Percentiles rank a stretch among this genome's conserved stretches.
Evolutionary conservation across 495 filamentous ascomycete genomes (phyloP).

Genomic region (Aspergillus cristatus): DNA sequence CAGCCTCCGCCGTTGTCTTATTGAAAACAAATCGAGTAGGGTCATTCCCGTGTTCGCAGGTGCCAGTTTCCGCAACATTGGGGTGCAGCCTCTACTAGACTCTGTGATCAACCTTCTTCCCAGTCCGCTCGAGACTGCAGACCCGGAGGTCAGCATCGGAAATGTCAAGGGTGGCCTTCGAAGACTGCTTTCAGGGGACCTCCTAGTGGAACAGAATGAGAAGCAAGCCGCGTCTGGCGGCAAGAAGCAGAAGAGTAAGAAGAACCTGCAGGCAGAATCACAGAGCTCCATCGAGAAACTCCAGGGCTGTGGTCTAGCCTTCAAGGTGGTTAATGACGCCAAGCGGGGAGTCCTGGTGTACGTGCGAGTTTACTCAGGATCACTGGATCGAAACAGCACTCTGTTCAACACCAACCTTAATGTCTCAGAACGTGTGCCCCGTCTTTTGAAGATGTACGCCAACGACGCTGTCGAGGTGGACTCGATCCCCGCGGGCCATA

Average conservation of each 20-base stretch:
- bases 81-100: conserved; percentile 88
- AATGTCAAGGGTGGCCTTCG: conserved; percentile 39
- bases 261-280: conserved; percentile 30
- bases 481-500: conserved; percentile 74
- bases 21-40: conserved; percentile 35
- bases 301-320: conserved; percentile 75
- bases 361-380: conserved; percentile 83
- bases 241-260: conserved; percentile 28
- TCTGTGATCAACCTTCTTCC: conserved; percentile 80
- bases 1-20: conserved; percentile 64
- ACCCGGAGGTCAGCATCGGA: conserved; percentile 66
- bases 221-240: conserved; percentile 13
- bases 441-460: conserved; percentile 86
- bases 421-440: conserved; percentile 68
- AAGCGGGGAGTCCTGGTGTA: conserved; percentile 84
- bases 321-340: conserved; percentile 91
- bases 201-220: conserved; percentile 33
- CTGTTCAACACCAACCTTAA: conserved; percentile 87
- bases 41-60: conserved; percentile 86
- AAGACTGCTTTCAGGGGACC: conserved; percentile 43
- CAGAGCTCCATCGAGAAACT: conserved; percentile 56
- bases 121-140: conserved; percentile 66
- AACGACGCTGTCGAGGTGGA: conserved; percentile 78
- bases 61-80: conserved; percentile 87
- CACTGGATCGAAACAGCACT: conserved; percentile 58